Base-by-base conservation (phyloP, 164 flowering plant genomes). In the Vitis rupestris region DNA sequence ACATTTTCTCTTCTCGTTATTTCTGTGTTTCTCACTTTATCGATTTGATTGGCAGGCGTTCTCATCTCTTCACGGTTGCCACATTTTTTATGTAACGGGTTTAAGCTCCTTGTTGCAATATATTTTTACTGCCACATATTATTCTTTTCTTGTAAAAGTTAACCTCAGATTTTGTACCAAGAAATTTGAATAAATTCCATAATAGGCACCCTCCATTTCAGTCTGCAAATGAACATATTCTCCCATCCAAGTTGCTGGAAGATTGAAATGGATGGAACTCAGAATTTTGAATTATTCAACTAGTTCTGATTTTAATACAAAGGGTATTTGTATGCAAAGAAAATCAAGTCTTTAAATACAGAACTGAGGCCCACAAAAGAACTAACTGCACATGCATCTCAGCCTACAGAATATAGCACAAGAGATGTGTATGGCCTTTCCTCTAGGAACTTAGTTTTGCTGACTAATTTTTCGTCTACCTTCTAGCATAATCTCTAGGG, bases 401-500 rank as follows among this genome's bases (percentile, higher is more conserved):
- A 53, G n/a, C 14, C 56, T 53, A 53, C 56, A 53, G 56, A 53
- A 13, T 53, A 4, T 37, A 37, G 44, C 0, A n/a, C 56, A 53
- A 13, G 16, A 15, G 56, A 53, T 14, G n/a, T 1, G n/a, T 53
- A 14, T 53, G 15, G n/a, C 16, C 56, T 53, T 53, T 53, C 13
- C 10, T 53, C 56, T 4, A 10, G 56, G 56, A 47, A 51, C 23
- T 77, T 64, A 79, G 51, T 76, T 77, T 56, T 72, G 79, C 80
- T 80, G 74, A 69, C 73, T 59, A 56, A 84, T 74, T 54, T 79
- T 80, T 63, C 74, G 80, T 37, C 80, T 81, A 63, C 84, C 85
- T 58, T 84, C 87, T 44, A 75, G 75, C 81, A 84, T 69, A n/a
- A 80, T 78, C 71, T 82, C 83, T 65, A 68, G 68, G 10, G 87